Percentiles rank a stretch among this genome's conserved stretches.
phyloP scores from a whole-genome alignment of 208 protist genomes.

The Leishmania tarentolae region DNA sequence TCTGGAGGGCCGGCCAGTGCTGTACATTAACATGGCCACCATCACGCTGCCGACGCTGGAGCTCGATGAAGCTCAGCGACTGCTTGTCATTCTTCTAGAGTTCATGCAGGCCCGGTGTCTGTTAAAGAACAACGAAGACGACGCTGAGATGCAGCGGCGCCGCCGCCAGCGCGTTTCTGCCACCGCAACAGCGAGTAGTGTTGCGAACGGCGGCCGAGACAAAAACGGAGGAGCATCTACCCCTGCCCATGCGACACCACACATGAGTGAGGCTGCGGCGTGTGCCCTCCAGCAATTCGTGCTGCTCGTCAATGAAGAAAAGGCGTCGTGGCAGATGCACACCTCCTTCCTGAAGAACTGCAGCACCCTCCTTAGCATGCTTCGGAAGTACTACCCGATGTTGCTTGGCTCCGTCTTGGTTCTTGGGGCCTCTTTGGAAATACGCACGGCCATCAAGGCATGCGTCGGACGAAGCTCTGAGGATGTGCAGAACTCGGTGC shows the following conservation, averaged over 20 bases:
- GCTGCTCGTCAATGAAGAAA: conserved; percentile 70
- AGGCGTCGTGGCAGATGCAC: conserved; percentile 38
- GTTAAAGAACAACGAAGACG: conserved; percentile 31
- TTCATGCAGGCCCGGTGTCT: conserved; percentile 72
- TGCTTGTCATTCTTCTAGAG: conserved; percentile 67
- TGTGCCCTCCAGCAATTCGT: conserved; percentile 53
- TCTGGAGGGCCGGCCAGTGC: conserved; percentile 41
- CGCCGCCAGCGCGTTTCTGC: not conserved
- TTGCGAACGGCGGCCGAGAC: not conserved
- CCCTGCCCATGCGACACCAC: not conserved
- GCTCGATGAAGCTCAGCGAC: conserved; percentile 52
- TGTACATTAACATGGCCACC: conserved; percentile 55
- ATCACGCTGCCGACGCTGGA: conserved; percentile 43
- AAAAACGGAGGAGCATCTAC: not conserved
- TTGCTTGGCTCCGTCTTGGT: conserved; percentile 64
- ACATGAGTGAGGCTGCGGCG: conserved; percentile 13
- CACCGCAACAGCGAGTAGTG: not conserved
- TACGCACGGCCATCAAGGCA: conserved; percentile 53
- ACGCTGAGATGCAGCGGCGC: conserved; percentile 18
- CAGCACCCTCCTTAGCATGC: conserved; percentile 39
- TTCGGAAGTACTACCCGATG: conserved; percentile 78
- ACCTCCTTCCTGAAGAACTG: conserved; percentile 43
- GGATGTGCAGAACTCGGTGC: conserved; percentile 41
- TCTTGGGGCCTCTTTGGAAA: conserved; percentile 48
- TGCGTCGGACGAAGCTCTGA: conserved; percentile 34